Base-by-base conservation (phyloP, 2,329 filamentous ascomycete species). In the Fusarium marasasianum region DNA sequence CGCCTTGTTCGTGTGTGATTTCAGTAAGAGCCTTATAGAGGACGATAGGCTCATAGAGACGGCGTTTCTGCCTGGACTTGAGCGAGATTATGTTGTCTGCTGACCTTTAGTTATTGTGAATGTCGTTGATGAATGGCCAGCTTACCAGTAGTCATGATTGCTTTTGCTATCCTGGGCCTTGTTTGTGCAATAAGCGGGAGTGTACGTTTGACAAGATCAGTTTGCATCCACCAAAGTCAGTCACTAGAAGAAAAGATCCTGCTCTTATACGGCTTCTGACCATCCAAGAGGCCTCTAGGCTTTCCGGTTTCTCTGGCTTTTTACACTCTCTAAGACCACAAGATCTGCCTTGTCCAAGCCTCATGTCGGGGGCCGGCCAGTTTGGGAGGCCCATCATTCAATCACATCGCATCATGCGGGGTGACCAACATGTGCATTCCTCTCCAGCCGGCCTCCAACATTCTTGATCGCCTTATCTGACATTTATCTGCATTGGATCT, bases 31-130 rank as follows among this genome's bases (percentile, higher is more conserved):
- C 75, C 12, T 76, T 72, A 58, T 72, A 76, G 20, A 82, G 55
- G 8, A 79, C 43, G 22, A 82, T 56, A 4, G 79, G 76, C 31
- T 81, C 80, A 24, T 80, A 81, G 41, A 82, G 72, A 10, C 78
- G 76, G 17, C 77, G 78, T 17, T 74, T 60, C 35, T 74, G 62
- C 43, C 72, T 79, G 3, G 48, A 41, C 20, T 47, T 72, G 26
- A 80, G 51, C 2, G 63, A 40, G 13, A 68, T 20, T 3, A 63
- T 29, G 2, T 38, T 26, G 6, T 37, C 50, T 69, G 5, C 1
- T 11, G 2, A 3, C 1, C 1, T 5, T 74, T 11, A 69, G 26
- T 26, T 14, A 10, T 6, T 18, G 2, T 8, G 0, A 1, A 12
- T 18, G 3, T 10, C 5, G 17, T 31, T 38, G 15, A 1, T 2